Conservation (phyloP, 768 basidiomycete genomes). For the Phlegmacium glaucopus region DNA sequence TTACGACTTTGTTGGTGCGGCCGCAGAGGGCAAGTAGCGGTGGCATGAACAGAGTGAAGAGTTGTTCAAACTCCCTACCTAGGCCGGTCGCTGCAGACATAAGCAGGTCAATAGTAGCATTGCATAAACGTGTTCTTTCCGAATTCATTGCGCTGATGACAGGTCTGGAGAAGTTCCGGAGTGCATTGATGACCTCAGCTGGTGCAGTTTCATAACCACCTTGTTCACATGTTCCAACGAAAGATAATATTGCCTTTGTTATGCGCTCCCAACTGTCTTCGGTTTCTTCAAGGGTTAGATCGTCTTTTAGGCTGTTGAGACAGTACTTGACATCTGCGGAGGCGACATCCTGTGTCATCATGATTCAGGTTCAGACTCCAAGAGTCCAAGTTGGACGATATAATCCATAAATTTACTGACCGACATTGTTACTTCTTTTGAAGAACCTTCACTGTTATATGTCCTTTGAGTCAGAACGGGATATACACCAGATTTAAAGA, state of each 20-base stretch:
- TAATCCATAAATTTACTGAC: background rate
- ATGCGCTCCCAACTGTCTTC: slow-evolving; percentile 83
- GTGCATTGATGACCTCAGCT: slow-evolving; percentile 43
- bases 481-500: too few relatives aligned
- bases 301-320: slow-evolving; percentile 39
- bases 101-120: slow-evolving; percentile 63
- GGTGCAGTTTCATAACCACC: slow-evolving; percentile 48
- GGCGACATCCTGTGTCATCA: background rate
- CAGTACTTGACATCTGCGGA: slow-evolving; percentile 26
- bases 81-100: slow-evolving; percentile 49
- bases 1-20: slow-evolving; percentile 76
- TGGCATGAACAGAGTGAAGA: slow-evolving; percentile 67
- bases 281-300: slow-evolving; percentile 51
- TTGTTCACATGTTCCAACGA: slow-evolving; percentile 48
- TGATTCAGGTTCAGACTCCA: background rate
- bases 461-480: too few relatives aligned
- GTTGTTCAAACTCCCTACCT: slow-evolving; percentile 59
- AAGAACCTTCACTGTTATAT: too few relatives aligned
- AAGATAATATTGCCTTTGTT: slow-evolving; percentile 39
- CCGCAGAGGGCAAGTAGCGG: slow-evolving; percentile 63
- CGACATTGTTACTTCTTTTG: background rate
- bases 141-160: slow-evolving; percentile 62
- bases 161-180: slow-evolving; percentile 51
- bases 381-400: too few relatives aligned
- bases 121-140: slow-evolving; percentile 71